Percentiles rank a stretch among this genome's conserved stretches.
phyloP scores from a whole-genome alignment of 306 rosid species.

The Dalbergia cochinchinensis region DNA sequence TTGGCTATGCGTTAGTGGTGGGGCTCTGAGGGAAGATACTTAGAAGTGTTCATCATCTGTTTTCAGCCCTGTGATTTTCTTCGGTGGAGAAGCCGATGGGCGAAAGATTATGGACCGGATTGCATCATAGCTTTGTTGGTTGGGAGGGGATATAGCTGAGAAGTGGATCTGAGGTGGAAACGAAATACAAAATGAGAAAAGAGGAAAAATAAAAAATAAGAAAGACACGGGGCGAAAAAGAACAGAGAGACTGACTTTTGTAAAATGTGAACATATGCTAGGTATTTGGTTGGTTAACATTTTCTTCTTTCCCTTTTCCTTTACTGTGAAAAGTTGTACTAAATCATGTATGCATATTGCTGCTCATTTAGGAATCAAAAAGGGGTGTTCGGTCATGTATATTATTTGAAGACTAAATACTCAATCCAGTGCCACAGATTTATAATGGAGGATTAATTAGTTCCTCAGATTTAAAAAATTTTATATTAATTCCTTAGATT shows the following conservation, averaged over 20 bases:
- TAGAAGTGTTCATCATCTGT: constrained; percentile 5
- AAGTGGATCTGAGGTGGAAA: constrained; percentile 36
- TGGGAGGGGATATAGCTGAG: constrained; percentile 33
- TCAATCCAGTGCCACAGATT: too few species aligned
- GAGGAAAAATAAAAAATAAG: background rate
- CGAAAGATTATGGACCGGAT: constrained; percentile 12
- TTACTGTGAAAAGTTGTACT: constrained; percentile 28
- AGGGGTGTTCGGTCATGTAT: constrained; percentile 2
- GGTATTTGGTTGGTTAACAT: constrained; percentile 46
- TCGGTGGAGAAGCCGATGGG: constrained; percentile 28
- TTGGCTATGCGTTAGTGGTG: constrained; percentile 13
- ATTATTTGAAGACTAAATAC: too few species aligned
- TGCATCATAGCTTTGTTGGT: constrained; percentile 18
- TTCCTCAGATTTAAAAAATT: too few species aligned
- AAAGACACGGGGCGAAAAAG: background rate
- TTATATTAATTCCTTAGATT: too few species aligned
- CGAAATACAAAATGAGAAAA: background rate
- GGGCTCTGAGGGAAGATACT: background rate
- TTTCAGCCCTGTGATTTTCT: constrained; percentile 24
- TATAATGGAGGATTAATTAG: too few species aligned
- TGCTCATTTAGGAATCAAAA: constrained; percentile 41
- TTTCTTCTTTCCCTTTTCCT: background rate
- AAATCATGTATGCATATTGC: constrained; percentile 27
- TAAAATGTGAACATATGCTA: constrained; percentile 34
- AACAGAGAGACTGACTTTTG: constrained; percentile 35